A percentile compares a stretch with the other conserved stretches of the same genome.
phyloP scores from a whole-genome alignment of 805 yeast genomes.

The Ogataea pini region DNA sequence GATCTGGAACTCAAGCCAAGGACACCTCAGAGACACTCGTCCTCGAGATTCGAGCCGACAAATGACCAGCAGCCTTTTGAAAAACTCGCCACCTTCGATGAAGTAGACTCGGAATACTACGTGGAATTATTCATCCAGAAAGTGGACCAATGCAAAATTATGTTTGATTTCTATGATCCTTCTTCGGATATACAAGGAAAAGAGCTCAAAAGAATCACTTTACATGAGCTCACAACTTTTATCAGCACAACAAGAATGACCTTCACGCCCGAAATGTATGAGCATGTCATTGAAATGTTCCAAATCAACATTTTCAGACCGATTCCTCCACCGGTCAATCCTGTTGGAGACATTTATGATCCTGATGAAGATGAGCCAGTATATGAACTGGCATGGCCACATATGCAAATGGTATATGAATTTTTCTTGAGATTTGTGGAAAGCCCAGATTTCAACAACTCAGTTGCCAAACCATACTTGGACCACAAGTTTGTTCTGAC shows the following conservation, averaged over 20 bases:
- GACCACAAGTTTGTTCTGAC: constrained; percentile 86
- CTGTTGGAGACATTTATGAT: constrained; percentile 92
- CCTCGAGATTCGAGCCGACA: constrained; percentile 86
- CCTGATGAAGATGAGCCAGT: constrained; percentile 99
- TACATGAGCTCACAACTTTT: constrained; percentile 87
- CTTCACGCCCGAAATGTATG: constrained; percentile 88
- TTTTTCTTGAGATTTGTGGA: constrained; percentile 91
- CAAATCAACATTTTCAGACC: constrained; percentile 88
- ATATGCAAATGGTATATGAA: constrained; percentile 95
- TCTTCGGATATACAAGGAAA: constrained; percentile 90
- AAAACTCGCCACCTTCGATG: constrained; percentile 84
- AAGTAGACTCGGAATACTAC: constrained; percentile 76
- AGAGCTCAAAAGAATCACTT: constrained; percentile 82
- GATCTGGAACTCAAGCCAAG: constrained; percentile 71
- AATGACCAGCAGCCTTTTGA: constrained; percentile 60
- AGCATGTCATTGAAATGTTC: constrained; percentile 87
- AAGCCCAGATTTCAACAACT: constrained; percentile 91
- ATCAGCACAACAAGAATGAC: constrained; percentile 79
- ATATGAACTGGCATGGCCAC: constrained; percentile 96
- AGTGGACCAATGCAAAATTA: constrained; percentile 89
- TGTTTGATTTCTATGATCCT: constrained; percentile 94
- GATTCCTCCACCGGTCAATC: constrained; percentile 97
- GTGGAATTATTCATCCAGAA: constrained; percentile 80
- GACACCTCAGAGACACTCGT: constrained; percentile 87
- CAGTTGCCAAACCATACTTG: constrained; percentile 87